phyloP scores from a whole-genome alignment of 768 basidiomycete genomes.

The Lactarius sp. region DNA sequence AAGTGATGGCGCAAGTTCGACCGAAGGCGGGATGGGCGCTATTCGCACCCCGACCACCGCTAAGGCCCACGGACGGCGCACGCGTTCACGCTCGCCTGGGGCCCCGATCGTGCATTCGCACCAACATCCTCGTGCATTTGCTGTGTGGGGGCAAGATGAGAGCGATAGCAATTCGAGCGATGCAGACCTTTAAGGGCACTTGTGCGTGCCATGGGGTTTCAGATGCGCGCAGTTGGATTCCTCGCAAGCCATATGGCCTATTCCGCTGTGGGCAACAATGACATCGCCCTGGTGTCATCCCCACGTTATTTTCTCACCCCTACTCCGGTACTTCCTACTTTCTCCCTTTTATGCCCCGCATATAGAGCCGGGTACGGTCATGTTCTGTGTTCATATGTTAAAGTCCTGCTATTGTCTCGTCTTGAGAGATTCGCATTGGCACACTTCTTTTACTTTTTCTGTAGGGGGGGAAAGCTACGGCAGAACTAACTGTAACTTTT shows the following conservation, averaged over 20 bases:
- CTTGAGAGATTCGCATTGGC: background rate
- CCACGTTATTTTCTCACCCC: background rate
- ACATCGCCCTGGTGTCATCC: background rate
- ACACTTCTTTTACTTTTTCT: background rate
- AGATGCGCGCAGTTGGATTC: background rate
- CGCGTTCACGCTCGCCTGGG: constrained; percentile 27
- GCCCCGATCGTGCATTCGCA: constrained; percentile 31
- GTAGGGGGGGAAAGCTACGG: background rate
- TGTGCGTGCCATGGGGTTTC: background rate
- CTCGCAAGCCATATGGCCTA: background rate
- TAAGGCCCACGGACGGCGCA: constrained; percentile 26
- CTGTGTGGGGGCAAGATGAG: constrained; percentile 85
- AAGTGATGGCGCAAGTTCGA: background rate
- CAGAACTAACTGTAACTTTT: background rate
- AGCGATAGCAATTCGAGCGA: constrained; percentile 83
- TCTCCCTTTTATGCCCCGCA: background rate
- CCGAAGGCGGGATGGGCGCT: constrained; percentile 8
- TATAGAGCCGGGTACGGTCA: background rate
- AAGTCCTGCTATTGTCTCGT: background rate
- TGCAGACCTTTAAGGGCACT: constrained; percentile 40
- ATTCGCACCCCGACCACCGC: constrained; percentile 18
- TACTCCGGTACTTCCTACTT: background rate
- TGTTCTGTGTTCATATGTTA: background rate
- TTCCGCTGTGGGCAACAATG: background rate
- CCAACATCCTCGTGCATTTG: constrained; percentile 54